phyloP scores from a whole-genome alignment of 306 rosid species.

The Macrotyloma uniflorum region DNA sequence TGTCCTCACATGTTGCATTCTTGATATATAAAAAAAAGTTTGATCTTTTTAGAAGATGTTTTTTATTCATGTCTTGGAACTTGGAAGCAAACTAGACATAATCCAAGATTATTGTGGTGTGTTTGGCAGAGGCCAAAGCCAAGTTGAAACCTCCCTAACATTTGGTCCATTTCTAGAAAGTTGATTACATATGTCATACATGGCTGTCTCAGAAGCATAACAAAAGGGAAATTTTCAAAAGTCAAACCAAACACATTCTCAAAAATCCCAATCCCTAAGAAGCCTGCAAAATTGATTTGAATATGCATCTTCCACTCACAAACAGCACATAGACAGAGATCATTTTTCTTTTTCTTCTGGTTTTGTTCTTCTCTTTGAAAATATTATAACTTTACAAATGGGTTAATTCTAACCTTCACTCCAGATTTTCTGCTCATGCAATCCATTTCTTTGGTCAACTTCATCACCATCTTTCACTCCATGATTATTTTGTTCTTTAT shows the following conservation, averaged over 20 bases:
- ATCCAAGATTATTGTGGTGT: neutral
- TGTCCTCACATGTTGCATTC: neutral
- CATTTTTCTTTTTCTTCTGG: neutral
- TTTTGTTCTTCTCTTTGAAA: neutral
- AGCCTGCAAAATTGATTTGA: constrained; percentile 42
- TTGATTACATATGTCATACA: neutral
- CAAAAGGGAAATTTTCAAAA: constrained; percentile 13
- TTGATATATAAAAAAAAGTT: neutral
- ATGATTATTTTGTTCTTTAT: neutral
- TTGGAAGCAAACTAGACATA: neutral
- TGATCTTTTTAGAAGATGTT: neutral
- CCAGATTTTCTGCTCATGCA: neutral
- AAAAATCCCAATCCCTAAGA: constrained; percentile 15
- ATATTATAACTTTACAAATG: neutral
- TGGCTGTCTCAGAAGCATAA: neutral
- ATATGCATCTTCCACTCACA: constrained; percentile 3
- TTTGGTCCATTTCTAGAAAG: constrained; percentile 31
- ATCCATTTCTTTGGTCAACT: constrained; percentile 13
- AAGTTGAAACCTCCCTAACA: neutral
- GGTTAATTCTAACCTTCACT: neutral
- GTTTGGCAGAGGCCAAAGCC: neutral
- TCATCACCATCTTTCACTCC: constrained; percentile 18
- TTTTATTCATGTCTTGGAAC: neutral
- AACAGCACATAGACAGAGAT: neutral
- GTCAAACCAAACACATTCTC: constrained; percentile 42